A percentile compares a stretch with the other conserved stretches of the same genome.
Conservation (phyloP, 176 grass and related monocot species). For the Avena insularis region DNA sequence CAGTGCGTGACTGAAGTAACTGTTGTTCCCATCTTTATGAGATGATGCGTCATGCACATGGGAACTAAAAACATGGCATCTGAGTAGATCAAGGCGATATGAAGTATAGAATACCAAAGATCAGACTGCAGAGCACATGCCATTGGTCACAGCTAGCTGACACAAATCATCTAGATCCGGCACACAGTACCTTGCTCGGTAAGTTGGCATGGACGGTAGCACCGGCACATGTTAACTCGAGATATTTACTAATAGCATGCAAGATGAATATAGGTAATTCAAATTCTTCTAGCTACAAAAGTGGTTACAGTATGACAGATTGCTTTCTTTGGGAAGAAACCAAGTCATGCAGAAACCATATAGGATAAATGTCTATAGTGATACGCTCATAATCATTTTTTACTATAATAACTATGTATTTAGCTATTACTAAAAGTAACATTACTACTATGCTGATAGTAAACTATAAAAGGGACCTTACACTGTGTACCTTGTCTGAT, state of each 20-base stretch:
- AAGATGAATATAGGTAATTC: constrained; percentile 11
- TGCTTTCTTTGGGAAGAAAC: background rate
- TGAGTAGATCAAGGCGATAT: constrained; percentile 6
- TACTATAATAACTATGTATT: background rate
- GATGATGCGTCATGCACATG: constrained; percentile 34
- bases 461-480: background rate
- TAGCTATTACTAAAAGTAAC: background rate
- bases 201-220: background rate
- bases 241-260: constrained; percentile 10
- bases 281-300: background rate
- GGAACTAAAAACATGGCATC: constrained; percentile 34
- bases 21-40: constrained; percentile 31
- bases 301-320: background rate
- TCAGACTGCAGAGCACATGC: constrained; percentile 37
- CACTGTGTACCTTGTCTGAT: constrained; percentile 4
- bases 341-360: background rate
- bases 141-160: constrained; percentile 37
- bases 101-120: constrained; percentile 13
- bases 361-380: background rate
- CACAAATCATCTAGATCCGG: constrained; percentile 27
- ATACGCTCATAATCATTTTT: background rate
- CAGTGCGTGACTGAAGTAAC: constrained; percentile 40
- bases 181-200: background rate
- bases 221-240: constrained; percentile 25
- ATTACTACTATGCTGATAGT: background rate